Percentiles rank a stretch among this genome's conserved stretches.
These are phyloP conservation scores for Ustulina deusta DNA, from an alignment of 2,329 filamentous ascomycete genomes.

Conservation along the genomic window DNA sequence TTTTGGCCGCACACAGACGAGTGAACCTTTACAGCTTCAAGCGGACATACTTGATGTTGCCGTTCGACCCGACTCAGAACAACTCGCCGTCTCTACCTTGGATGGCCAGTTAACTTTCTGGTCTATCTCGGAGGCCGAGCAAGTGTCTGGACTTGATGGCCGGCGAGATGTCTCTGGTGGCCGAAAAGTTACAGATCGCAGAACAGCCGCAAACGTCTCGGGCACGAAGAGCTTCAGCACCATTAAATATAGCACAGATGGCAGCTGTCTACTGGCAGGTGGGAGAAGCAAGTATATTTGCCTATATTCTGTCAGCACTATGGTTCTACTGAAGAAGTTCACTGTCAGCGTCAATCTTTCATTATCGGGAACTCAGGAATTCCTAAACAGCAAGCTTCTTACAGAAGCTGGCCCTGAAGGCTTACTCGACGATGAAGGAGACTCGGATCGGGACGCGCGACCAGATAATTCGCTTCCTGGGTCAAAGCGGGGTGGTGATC, in stretches of 20 bases:
- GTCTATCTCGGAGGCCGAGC: slow-evolving; percentile 88
- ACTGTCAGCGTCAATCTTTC: slow-evolving; percentile 97
- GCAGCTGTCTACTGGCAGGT: slow-evolving; percentile 87
- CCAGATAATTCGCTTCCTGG: slow-evolving; percentile 85
- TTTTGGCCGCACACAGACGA: slow-evolving; percentile 92
- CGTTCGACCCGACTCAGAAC: slow-evolving; percentile 88
- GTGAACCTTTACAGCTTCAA: slow-evolving; percentile 91
- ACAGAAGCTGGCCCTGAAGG: slow-evolving; percentile 89
- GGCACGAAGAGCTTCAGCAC: slow-evolving; percentile 92
- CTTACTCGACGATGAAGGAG: slow-evolving; percentile 87
- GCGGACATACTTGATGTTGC: slow-evolving; percentile 89
- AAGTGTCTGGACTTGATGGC: slow-evolving; percentile 87
- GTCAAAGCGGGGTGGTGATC: slow-evolving; percentile 84
- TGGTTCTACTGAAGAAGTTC: slow-evolving; percentile 92
- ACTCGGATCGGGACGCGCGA: slow-evolving; percentile 87
- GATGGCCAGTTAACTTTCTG: slow-evolving; percentile 97
- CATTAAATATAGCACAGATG: slow-evolving; percentile 92
- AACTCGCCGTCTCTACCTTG: slow-evolving; percentile 90
- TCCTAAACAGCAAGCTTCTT: slow-evolving; percentile 90
- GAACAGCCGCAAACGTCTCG: slow-evolving; percentile 89
- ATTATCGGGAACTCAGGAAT: slow-evolving; percentile 94
- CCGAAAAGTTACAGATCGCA: slow-evolving; percentile 85
- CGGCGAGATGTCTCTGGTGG: slow-evolving; percentile 93
- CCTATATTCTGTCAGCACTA: slow-evolving; percentile 92
- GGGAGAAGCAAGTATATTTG: slow-evolving; percentile 99